Evolutionary conservation across 2,329 filamentous ascomycete species (phyloP).

Genomic region (Dichotomopilus funicola): DNA sequence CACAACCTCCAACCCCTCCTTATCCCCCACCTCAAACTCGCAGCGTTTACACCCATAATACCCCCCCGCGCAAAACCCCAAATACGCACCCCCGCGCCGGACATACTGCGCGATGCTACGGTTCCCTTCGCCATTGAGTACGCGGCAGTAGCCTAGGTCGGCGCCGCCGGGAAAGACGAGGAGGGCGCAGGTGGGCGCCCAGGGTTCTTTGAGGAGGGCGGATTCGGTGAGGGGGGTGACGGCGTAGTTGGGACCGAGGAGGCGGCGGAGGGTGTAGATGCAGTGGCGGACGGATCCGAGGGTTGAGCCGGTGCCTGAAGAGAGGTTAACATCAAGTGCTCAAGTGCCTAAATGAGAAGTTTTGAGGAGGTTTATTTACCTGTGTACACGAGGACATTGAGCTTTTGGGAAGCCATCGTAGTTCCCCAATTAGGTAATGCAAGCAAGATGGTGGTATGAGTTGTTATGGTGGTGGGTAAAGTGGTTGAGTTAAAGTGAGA

Average conservation of each 20-base stretch:
- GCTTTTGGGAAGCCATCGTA: constrained; percentile 31
- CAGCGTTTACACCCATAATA: constrained; percentile 80
- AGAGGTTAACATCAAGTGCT: neutral
- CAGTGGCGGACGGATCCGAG: constrained; percentile 85
- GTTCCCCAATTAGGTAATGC: neutral
- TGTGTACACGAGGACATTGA: constrained; percentile 92
- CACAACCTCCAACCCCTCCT: constrained; percentile 67
- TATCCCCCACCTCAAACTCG: constrained; percentile 87
- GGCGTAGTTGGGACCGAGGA: constrained; percentile 86
- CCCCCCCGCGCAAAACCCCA: constrained; percentile 90
- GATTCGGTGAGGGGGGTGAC: constrained; percentile 77
- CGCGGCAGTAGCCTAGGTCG: constrained; percentile 85
- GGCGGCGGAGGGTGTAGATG: constrained; percentile 74
- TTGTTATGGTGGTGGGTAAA: neutral
- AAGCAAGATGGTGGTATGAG: no score
- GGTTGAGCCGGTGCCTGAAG: constrained; percentile 72
- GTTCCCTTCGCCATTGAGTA: constrained; percentile 83
- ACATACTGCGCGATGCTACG: constrained; percentile 78
- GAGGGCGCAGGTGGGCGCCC: constrained; percentile 78
- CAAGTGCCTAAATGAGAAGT: neutral
- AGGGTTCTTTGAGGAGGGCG: constrained; percentile 82
- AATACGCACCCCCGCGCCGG: constrained; percentile 73
- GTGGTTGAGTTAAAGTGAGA: constrained; percentile 7
- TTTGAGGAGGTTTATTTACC: constrained; percentile 40
- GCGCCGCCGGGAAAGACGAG: constrained; percentile 90